Base-by-base conservation (phyloP, 495 filamentous ascomycete genomes). In the Lasiosphaeria miniovina region DNA sequence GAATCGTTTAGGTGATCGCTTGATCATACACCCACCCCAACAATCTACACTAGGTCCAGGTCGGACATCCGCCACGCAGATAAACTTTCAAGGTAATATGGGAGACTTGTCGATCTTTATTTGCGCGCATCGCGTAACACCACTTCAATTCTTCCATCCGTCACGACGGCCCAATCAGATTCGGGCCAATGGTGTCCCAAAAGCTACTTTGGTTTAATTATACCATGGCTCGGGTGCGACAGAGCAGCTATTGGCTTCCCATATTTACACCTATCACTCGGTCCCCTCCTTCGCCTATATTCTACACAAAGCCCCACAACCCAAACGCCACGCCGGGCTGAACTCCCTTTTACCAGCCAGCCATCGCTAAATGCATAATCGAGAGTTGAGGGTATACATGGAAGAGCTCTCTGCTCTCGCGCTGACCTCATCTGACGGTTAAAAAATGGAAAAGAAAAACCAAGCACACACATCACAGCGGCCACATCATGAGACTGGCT, bases 291-390 rank as follows among this genome's bases (percentile, higher is more conserved):
- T 33, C 46, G 57, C 57, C 54, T 59, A 64, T 68, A 62, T 61
- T 65, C 59, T 63, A 71, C 68, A 68, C 62, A 60, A 68, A 71
- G 59, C 54, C 57, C 54, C 46, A 11, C 56, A 49, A 56, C 48
- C 69, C 56, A 55, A 70, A 70, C 68, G 58, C 69, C 69, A 61
- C 58, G 65, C 62, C 68, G 58, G 61, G 55, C 61, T 56, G 52
- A 58, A 54, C 51, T 54, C 51, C 46, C 52, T 62, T 54, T 60
- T 60, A 17, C 61, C 60, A 59, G 59, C 57, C 59, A 24, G 24
- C 61, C 43, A 55, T 69, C 69, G 69, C 68, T 72, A 65, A 72
- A 70, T 64, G 63, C 63, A 68, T 70, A 61, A 67, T 63, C 36
- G 60, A 69, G 64, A 64, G 61, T 63, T 65, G 60, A 62, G 63